These are phyloP conservation scores for Epichloe elymi DNA, from an alignment of 2,329 filamentous ascomycete genomes.

Conservation along the genomic window DNA sequence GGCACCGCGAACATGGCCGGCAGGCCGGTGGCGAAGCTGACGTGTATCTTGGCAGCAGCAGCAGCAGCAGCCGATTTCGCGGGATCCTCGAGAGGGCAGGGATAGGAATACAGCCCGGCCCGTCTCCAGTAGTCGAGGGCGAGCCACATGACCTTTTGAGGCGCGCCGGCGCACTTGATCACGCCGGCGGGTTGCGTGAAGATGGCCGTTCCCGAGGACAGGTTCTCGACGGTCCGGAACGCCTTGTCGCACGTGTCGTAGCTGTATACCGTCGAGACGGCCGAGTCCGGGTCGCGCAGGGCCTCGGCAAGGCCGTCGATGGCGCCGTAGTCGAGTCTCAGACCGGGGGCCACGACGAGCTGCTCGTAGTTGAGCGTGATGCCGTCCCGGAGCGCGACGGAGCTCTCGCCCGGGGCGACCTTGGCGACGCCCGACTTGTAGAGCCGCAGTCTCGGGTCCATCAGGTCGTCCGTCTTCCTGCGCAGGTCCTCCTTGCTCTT, in stretches of 20 bases:
- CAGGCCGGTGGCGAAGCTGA: slow-evolving; percentile 42
- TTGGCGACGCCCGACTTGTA: slow-evolving; percentile 38
- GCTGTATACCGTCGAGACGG: slow-evolving; percentile 44
- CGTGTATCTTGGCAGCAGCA: slow-evolving; percentile 22
- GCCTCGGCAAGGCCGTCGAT: slow-evolving; percentile 37
- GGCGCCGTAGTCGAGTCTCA: slow-evolving; percentile 35
- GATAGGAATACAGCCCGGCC: slow-evolving; percentile 30
- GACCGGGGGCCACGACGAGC: slow-evolving; percentile 47
- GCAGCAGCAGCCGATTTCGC: slow-evolving; percentile 26
- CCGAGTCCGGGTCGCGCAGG: slow-evolving; percentile 16
- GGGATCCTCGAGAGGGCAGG: slow-evolving; percentile 10
- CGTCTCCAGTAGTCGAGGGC: slow-evolving; percentile 46
- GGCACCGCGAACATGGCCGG: slow-evolving; percentile 28
- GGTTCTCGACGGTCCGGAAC: slow-evolving; percentile 31
- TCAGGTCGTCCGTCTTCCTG: too few species aligned
- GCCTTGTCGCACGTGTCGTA: slow-evolving; percentile 43
- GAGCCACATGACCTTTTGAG: slow-evolving; percentile 49
- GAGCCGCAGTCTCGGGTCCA: slow-evolving; percentile 13
- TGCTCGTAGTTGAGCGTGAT: slow-evolving; percentile 49
- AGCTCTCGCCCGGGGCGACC: slow-evolving; percentile 43
- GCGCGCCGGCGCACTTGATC: slow-evolving; percentile 24
- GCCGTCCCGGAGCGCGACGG: slow-evolving; percentile 40
- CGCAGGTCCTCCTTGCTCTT: too few species aligned
- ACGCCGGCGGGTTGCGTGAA: slow-evolving; percentile 47
- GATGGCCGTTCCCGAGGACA: slow-evolving; percentile 37